Base-by-base conservation (phyloP, 495 filamentous ascomycete species). In the Tuber microsphaerosporum region DNA sequence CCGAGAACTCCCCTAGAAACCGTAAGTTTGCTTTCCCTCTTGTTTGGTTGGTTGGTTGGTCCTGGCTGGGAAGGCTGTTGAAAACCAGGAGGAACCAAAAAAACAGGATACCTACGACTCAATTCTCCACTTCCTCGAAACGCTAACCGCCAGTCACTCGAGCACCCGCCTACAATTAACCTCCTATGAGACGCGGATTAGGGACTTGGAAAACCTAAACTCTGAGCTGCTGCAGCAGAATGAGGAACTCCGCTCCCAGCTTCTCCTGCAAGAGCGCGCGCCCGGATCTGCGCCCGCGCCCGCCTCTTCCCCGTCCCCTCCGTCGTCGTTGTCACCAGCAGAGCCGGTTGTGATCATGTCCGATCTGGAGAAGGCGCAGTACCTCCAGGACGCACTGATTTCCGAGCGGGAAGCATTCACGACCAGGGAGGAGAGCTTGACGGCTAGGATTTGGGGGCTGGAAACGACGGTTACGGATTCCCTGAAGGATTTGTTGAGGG, bases 391-490 rank as follows among this genome's bases (percentile, higher is more conserved):
- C 22, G 51, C 73, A 43, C 56, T 79, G 2, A 39, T 72, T n/a
- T 31, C 39, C 12, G 77, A 79, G n/a, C 73, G 77, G 2, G 77
- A 79, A 31, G 76, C 72, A 26, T 79, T 79, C 22, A 51, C 43
- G 0, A 70, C 56, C 10, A 73, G 77, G 9, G 77, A 79, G 69
- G 76, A 76, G 19, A 65, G 76, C 14, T 76, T 79, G 2, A 79
- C 77, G 41, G 61, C 76, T 0, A 70, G 77, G 4, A 70, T 79
- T 0, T 79, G 70, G 69, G 73, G 76, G 41, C 73, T 79, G 9
- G 77, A 79, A 37, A 71, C 61, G 31, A 76, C 77, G 16, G 77
- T 79, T 26, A 79, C 76, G 16, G 77, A 79, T 37, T 79, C 76
- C 12, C 70, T 79, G 56, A 69, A 73, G 41, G 77, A 79, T 31